Conservation (phyloP, 352 stramenopile genomes). For the Phytophthora pistaciae region DNA sequence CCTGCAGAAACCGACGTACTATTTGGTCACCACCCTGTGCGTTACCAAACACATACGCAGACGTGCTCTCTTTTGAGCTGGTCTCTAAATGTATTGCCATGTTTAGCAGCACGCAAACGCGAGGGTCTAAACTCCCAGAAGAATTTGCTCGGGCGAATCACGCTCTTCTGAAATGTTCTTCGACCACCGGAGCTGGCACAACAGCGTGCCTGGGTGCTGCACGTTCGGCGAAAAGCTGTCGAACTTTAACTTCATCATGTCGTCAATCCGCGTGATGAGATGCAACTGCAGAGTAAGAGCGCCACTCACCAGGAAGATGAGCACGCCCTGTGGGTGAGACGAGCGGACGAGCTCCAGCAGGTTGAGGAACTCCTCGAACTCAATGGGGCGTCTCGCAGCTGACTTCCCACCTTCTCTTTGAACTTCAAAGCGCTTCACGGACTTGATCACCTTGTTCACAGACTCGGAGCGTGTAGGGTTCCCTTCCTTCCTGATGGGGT, state of each 20-base stretch:
- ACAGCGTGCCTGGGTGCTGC: slow-evolving; percentile 17
- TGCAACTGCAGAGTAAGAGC: slow-evolving; percentile 18
- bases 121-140: slow-evolving; percentile 26
- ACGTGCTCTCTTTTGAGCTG: neutral
- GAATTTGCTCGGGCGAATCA: slow-evolving; percentile 31
- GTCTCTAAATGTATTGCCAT: slow-evolving; percentile 22
- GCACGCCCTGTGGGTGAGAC: neutral
- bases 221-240: slow-evolving; percentile 5
- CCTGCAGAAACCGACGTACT: slow-evolving; percentile 16
- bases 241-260: slow-evolving; percentile 38
- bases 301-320: neutral
- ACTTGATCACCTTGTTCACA: slow-evolving; percentile 19
- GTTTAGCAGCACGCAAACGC: slow-evolving; percentile 24
- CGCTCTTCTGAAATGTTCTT: slow-evolving; percentile 32
- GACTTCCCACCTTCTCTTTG: slow-evolving; percentile 14
- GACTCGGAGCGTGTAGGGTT: slow-evolving; percentile 13
- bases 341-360: neutral
- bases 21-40: slow-evolving; percentile 17
- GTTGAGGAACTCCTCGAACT: slow-evolving; percentile 14
- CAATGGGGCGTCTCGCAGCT: slow-evolving; percentile 10
- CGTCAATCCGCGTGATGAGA: slow-evolving; percentile 24
- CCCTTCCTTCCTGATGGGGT: slow-evolving; percentile 8
- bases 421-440: slow-evolving; percentile 17
- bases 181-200: slow-evolving; percentile 30
- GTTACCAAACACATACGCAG: slow-evolving; percentile 23